Evolutionary conservation across 768 basidiomycete genomes (phyloP).

Genomic region (Leccinum disarticulatum): DNA sequence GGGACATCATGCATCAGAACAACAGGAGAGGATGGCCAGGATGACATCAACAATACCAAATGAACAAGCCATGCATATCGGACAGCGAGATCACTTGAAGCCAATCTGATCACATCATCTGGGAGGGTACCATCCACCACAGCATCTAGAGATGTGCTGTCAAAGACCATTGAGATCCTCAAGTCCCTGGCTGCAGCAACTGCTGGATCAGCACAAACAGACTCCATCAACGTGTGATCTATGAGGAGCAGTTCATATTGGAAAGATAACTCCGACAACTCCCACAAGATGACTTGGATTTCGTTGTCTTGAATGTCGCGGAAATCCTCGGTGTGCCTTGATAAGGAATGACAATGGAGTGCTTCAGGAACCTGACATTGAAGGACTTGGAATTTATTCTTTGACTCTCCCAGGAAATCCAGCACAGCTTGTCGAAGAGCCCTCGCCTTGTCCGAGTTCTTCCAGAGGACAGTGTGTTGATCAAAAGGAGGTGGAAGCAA

Average conservation of each 20-base stretch:
- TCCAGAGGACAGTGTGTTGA: too few relatives aligned
- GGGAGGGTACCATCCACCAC: background rate
- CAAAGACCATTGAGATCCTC: too few relatives aligned
- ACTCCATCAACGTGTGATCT: background rate
- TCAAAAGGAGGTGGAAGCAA: background rate
- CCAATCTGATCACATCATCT: background rate
- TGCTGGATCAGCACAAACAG: background rate
- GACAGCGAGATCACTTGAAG: background rate
- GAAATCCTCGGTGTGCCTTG: background rate
- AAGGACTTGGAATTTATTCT: background rate
- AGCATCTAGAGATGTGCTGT: too few relatives aligned
- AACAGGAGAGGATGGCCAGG: background rate
- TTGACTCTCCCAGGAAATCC: background rate
- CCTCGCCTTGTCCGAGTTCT: background rate
- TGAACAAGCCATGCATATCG: background rate
- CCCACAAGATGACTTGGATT: background rate
- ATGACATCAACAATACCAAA: background rate
- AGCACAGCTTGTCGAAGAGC: background rate
- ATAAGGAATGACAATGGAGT: background rate
- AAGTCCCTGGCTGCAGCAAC: background rate
- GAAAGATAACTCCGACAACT: background rate
- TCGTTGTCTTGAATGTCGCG: background rate
- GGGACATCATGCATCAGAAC: background rate
- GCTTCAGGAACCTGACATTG: background rate
- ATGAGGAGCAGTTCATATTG: background rate